Conservation (phyloP, 805 yeast genomes). For the Lachancea kluyveri region DNA sequence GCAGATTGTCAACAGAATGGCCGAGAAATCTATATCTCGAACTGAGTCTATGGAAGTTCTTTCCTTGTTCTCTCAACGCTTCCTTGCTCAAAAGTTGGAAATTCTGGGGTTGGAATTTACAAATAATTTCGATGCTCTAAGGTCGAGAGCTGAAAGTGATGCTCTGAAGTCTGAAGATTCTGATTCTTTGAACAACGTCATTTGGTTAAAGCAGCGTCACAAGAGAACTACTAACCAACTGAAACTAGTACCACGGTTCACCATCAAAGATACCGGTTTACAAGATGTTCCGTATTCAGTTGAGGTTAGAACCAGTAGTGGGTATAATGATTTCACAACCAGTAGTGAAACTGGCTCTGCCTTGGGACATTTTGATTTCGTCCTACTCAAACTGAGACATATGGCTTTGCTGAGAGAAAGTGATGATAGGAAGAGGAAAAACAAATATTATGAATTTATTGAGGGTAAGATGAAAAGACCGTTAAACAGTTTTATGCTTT, state of each 20-base stretch:
- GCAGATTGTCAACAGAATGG: slow-evolving; percentile 2
- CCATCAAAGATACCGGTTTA: slow-evolving; percentile 4
- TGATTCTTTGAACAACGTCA: slow-evolving; percentile 1
- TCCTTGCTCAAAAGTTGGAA: slow-evolving; percentile 5
- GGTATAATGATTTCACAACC: slow-evolving; percentile 7
- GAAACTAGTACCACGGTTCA: slow-evolving; percentile 9
- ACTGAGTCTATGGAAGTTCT: slow-evolving; percentile 3
- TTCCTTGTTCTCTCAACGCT: slow-evolving; percentile 4
- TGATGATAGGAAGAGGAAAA: slow-evolving; percentile 10
- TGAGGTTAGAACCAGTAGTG: slow-evolving; percentile 10
- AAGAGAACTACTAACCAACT: slow-evolving; percentile 3
- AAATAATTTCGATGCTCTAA: not conserved
- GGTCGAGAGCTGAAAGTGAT: slow-evolving; percentile 1
- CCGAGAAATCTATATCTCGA: slow-evolving; percentile 1
- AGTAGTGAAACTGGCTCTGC: slow-evolving; percentile 1
- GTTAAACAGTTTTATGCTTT: slow-evolving; percentile 10
- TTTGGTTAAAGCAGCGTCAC: slow-evolving; percentile 8
- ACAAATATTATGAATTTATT: slow-evolving; percentile 10
- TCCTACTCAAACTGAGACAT: slow-evolving; percentile 5
- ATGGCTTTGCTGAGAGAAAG: slow-evolving; percentile 9
- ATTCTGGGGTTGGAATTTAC: slow-evolving; percentile 6
- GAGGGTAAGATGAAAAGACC: slow-evolving; percentile 11
- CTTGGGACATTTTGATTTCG: slow-evolving; percentile 5
- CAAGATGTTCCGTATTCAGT: slow-evolving; percentile 1
- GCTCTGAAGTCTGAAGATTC: slow-evolving; percentile 3